These are phyloP conservation scores for Polytrichum formosum DNA, from an alignment of 225 moss, liverwort and hornwort genomes.

Conservation along the genomic window DNA sequence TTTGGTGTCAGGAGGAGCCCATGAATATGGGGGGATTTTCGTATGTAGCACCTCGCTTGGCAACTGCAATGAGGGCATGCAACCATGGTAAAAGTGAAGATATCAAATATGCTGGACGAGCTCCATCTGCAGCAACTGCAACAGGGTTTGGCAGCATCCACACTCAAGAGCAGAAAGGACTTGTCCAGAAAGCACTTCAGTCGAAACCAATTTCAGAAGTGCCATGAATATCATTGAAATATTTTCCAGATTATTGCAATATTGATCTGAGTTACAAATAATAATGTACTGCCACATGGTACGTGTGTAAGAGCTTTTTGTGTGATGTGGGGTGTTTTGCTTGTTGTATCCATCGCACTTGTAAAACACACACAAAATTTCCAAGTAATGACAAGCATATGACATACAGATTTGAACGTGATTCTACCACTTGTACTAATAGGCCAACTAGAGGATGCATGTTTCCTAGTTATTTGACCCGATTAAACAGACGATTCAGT, in stretches of 20 bases:
- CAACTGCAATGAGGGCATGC: slow-evolving; percentile 37
- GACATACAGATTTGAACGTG: too few relatives aligned
- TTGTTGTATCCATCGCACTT: too few relatives aligned
- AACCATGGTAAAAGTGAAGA: slow-evolving; percentile 61
- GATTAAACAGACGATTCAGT: too few relatives aligned
- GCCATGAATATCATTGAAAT: slow-evolving; percentile 5
- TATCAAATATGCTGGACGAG: slow-evolving; percentile 77
- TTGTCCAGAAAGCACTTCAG: slow-evolving; percentile 62
- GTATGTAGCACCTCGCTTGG: slow-evolving; percentile 63
- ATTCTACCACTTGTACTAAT: too few relatives aligned
- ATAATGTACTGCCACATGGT: too few relatives aligned
- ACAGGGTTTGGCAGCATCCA: slow-evolving; percentile 81
- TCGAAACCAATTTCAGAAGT: slow-evolving; percentile 29
- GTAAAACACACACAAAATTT: too few relatives aligned
- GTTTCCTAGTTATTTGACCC: too few relatives aligned
- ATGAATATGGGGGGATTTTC: slow-evolving; percentile 86
- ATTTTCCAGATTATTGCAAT: neutral
- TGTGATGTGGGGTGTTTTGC: too few relatives aligned
- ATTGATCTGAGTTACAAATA: too few relatives aligned
- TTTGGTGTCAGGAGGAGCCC: slow-evolving; percentile 96
- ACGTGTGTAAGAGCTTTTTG: too few relatives aligned
- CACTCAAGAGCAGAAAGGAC: slow-evolving; percentile 62
- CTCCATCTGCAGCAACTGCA: slow-evolving; percentile 73
- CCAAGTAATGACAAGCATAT: too few relatives aligned
- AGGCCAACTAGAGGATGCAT: too few relatives aligned